Evolutionary conservation across 441 rosid genomes (phyloP).

Genomic region (Arabidopsis lyrata): DNA sequence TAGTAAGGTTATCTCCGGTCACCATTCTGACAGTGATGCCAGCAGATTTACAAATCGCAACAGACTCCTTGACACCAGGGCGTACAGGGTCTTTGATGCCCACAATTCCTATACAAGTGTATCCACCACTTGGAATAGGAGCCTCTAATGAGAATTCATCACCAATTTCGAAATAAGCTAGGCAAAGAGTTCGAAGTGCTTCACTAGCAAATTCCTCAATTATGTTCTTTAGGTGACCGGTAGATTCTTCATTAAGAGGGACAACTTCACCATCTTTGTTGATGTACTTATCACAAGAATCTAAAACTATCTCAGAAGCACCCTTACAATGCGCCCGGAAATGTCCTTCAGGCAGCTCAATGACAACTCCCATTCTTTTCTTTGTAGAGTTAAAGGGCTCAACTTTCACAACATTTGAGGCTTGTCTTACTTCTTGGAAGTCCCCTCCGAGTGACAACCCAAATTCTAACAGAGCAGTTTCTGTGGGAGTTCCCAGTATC

Average conservation of each 20-base stretch:
- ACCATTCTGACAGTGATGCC: conserved; percentile 80
- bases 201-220: conserved; percentile 74
- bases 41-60: conserved; percentile 67
- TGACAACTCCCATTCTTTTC: conserved; percentile 82
- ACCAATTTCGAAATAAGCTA: conserved; percentile 62
- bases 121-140: conserved; percentile 70
- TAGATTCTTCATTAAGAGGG: conserved; percentile 60
- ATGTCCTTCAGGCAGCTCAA: conserved; percentile 65
- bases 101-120: conserved; percentile 72
- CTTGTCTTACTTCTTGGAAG: conserved; percentile 61
- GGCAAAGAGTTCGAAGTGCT: conserved; percentile 82
- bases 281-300: conserved; percentile 65
- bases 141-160: conserved; percentile 45
- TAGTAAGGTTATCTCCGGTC: conserved; percentile 77
- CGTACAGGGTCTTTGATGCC: conserved; percentile 86
- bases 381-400: conserved; percentile 84
- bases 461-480: conserved; percentile 83
- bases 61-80: conserved; percentile 79
- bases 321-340: conserved; percentile 55
- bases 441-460: conserved; percentile 87
- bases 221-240: conserved; percentile 51
- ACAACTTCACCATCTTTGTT: conserved; percentile 64
- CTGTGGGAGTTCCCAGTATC: conserved; percentile 85
- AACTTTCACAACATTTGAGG: conserved; percentile 67
- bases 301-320: conserved; percentile 75